Evolutionary conservation across 31 red algal genomes (phyloP), one percentile per base, ranked within the genome.

Genomic region (Asparagopsis taxiformis): DNA sequence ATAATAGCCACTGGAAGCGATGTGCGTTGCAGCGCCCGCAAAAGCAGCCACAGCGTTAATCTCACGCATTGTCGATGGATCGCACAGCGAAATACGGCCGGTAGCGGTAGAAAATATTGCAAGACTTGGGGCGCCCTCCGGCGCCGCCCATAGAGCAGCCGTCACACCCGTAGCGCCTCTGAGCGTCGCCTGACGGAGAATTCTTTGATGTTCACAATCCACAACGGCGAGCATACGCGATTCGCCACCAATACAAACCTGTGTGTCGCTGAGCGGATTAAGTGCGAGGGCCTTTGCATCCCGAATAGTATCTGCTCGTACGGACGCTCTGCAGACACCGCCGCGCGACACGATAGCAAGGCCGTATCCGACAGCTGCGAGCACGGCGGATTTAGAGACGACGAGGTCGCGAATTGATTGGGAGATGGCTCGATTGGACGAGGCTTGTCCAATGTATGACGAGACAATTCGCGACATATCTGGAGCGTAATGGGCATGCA

Each of bases 41-140:
- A 86, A 93, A 13, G 90, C 90, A 51, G 81, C 90, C 58, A 81
- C 68, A 6, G 90, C 90, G 23, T 85, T 80, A 28, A 93, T 66
- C 68, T 93, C 90, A 17, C 80, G 66, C 80, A 93, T 81, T 7
- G 80, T 75, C 1, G 74, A 63, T 23, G 90, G 80, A 49, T 93
- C 90, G 39, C 90, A 93, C 3, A 93, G 37, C 1, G 74, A 86
- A 52, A 93, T 85, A 28, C 90, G 79, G 53, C 90, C 90, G 17
- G 90, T 86, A 19, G 79, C 48, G 19, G 90, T 93, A 3, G 80
- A 69, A 51, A 93, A 86, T n/a, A 93, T 69, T 20, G 81, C 73
- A 3, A 80, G 37, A 51, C 79, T 82, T 16, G 80, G 57, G 20
- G 72, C 35, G 10, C 41, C 63, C 6, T 76, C 64, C 13, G 72